These are phyloP conservation scores for Epichloe elymi DNA, from an alignment of 2,329 filamentous ascomycete species.

Conservation along the genomic window DNA sequence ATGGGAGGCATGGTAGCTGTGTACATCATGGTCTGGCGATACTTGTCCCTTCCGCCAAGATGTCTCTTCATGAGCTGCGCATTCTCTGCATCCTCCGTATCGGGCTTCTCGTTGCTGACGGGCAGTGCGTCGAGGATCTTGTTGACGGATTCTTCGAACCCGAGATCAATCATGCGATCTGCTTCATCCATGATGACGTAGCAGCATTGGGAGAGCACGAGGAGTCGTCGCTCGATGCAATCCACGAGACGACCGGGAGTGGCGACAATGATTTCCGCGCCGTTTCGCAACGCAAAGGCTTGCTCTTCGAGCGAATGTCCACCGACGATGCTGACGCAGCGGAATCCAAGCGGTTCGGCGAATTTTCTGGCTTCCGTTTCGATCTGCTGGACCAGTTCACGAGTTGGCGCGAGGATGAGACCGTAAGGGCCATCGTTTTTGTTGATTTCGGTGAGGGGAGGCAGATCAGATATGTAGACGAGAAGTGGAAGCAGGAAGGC, in stretches of 20 bases:
- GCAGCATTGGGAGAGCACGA: conserved; percentile 91
- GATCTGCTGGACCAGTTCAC: conserved; percentile 95
- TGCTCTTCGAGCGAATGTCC: conserved; percentile 93
- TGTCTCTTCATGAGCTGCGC: conserved; percentile 70
- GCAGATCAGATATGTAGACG: conserved; percentile 86
- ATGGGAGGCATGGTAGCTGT: conserved; percentile 92
- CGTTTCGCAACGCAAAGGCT: conserved; percentile 75
- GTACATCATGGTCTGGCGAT: conserved; percentile 99
- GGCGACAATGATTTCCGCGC: conserved; percentile 96
- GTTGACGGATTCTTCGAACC: conserved; percentile 95
- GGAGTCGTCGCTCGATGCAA: conserved; percentile 83
- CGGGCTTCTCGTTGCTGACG: conserved; percentile 87
- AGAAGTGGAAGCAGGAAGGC: conserved; percentile 85
- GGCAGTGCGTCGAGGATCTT: conserved; percentile 93
- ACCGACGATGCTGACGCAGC: conserved; percentile 93
- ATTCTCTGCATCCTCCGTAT: conserved; percentile 83
- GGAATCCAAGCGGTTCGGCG: conserved; percentile 79
- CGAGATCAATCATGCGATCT: conserved; percentile 96
- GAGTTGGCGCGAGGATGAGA: conserved; percentile 91
- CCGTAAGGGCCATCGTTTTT: conserved; percentile 94
- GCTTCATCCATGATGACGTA: conserved; percentile 99
- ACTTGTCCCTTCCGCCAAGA: conserved; percentile 62
- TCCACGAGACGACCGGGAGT: conserved; percentile 94
- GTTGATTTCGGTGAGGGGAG: conserved; percentile 70
- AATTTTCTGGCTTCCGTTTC: conserved; percentile 91